Percentiles rank a stretch among this genome's conserved stretches.
These are phyloP conservation scores for Senecio squalidus DNA, from an alignment of 140 eudicot genomes.

Conservation along the genomic window DNA sequence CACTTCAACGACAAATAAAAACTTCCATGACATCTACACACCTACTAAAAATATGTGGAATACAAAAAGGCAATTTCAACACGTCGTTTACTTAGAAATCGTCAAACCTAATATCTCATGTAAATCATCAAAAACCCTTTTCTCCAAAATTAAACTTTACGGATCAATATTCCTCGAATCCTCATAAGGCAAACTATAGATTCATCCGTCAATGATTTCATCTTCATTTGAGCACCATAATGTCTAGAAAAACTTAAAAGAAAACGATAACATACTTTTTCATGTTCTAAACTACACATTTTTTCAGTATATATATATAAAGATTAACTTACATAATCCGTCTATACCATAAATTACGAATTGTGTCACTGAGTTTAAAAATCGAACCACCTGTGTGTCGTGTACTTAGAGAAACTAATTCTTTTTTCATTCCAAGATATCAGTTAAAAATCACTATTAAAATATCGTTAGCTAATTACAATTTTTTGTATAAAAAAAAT, in stretches of 20 bases:
- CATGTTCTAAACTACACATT: constrained; percentile 67
- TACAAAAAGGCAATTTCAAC: constrained; percentile 64
- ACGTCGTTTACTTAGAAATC: constrained; percentile 76
- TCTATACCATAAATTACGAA: too few relatives aligned
- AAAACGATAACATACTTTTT: constrained; percentile 45
- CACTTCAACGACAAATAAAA: constrained; percentile 85
- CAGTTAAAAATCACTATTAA: too few relatives aligned
- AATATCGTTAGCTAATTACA: too few relatives aligned
- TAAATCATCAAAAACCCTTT: constrained; percentile 67
- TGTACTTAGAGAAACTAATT: too few relatives aligned
- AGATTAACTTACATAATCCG: too few relatives aligned
- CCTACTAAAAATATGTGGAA: constrained; percentile 71
- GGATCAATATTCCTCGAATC: constrained; percentile 68
- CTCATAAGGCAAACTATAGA: constrained; percentile 82
- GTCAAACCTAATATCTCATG: constrained; percentile 87
- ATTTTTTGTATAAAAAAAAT: too few relatives aligned
- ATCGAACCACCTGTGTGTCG: too few relatives aligned
- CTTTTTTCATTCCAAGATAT: too few relatives aligned
- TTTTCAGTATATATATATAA: too few relatives aligned
- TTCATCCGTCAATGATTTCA: constrained; percentile 93
- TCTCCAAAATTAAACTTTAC: constrained; percentile 83
- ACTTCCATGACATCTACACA: constrained; percentile 83
- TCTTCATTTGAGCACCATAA: constrained; percentile 80
- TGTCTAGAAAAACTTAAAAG: constrained; percentile 78
- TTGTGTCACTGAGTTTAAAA: too few relatives aligned